These are phyloP conservation scores for Withania somnifera DNA, from an alignment of 305 asterid genomes.

Conservation along the genomic window DNA sequence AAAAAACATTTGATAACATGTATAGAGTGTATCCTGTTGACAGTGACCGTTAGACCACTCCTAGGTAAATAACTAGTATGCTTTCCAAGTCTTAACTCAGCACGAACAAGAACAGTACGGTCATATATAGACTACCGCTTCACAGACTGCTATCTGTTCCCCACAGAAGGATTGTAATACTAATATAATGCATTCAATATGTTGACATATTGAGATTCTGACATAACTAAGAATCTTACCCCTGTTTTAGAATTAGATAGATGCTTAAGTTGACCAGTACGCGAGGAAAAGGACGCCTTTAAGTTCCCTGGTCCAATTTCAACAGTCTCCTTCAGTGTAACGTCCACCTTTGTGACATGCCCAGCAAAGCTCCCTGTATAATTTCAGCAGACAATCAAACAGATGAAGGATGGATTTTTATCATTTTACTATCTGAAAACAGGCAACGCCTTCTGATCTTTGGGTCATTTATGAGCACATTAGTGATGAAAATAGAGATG, in stretches of 20 bases:
- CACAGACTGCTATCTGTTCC: not conserved
- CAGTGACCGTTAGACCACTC: not conserved
- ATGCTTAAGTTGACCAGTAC: slow-evolving; percentile 67
- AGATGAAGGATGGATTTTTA: not conserved
- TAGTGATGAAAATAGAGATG: not conserved
- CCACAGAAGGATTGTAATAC: not conserved
- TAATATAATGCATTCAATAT: not conserved
- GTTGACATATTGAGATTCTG: not conserved
- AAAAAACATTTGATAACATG: not conserved
- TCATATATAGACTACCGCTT: not conserved
- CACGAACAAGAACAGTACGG: not conserved
- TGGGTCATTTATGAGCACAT: not conserved
- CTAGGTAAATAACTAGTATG: not conserved
- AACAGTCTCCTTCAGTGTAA: slow-evolving; percentile 32
- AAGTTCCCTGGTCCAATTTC: slow-evolving; percentile 69
- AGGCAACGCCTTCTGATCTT: not conserved
- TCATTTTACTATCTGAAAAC: not conserved
- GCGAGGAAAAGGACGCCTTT: slow-evolving; percentile 55
- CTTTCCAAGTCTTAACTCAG: not conserved
- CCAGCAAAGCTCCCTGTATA: slow-evolving; percentile 29
- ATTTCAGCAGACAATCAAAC: slow-evolving; percentile 4
- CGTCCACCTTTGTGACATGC: slow-evolving; percentile 11
- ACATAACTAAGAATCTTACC: slow-evolving; percentile 28
- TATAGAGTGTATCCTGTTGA: not conserved
- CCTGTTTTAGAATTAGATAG: slow-evolving; percentile 54